Conservation (phyloP, 345 rosid genomes). For the Euclidium syriacum region DNA sequence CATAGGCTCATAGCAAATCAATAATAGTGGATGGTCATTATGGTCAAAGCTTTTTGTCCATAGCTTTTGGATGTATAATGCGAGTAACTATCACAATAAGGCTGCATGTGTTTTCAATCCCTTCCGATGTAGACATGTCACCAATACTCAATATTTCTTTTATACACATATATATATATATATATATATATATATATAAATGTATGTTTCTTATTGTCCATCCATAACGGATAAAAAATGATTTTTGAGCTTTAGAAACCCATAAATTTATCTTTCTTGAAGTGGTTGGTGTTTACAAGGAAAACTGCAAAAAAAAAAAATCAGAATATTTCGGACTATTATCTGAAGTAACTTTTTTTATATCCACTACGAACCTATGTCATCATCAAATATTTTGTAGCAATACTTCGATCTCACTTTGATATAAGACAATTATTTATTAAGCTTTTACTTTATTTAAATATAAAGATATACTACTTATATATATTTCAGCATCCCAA, state of each 20-base stretch:
- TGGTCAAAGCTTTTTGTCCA: slow-evolving; percentile 31
- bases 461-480: too few relatives aligned
- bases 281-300: too few relatives aligned
- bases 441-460: too few relatives aligned
- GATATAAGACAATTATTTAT: too few relatives aligned
- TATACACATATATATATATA: background rate
- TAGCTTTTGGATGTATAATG: slow-evolving; percentile 26
- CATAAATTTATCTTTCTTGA: too few relatives aligned
- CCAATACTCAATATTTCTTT: background rate
- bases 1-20: slow-evolving; percentile 31
- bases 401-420: too few relatives aligned
- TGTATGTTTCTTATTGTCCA: background rate
- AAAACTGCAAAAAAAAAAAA: too few relatives aligned
- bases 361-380: too few relatives aligned
- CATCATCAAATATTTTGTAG: too few relatives aligned
- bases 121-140: slow-evolving; percentile 25
- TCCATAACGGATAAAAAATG: background rate
- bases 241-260: background rate
- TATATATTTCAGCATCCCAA: too few relatives aligned
- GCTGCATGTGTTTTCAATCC: slow-evolving; percentile 31
- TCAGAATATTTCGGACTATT: too few relatives aligned
- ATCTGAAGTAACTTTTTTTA: too few relatives aligned
- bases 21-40: slow-evolving; percentile 24
- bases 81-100: slow-evolving; percentile 29
- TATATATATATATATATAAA: background rate